Percentiles rank a stretch among this genome's conserved stretches.
Evolutionary conservation across 768 basidiomycete genomes (phyloP).

Genomic region (Pleurotus pulmonarius): DNA sequence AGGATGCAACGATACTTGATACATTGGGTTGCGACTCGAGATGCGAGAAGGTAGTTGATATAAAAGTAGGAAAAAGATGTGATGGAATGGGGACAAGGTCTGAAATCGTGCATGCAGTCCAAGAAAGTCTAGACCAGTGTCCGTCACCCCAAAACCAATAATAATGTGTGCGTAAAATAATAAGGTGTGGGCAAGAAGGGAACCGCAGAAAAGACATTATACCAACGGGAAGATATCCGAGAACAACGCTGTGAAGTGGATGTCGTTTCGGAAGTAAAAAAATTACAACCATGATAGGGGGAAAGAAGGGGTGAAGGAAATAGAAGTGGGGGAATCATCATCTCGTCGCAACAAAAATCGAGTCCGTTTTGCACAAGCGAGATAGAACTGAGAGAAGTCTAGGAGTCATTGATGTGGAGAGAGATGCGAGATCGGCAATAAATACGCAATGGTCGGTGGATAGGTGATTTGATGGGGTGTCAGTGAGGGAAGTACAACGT

Average conservation of each 20-base stretch:
- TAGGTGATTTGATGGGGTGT: background rate
- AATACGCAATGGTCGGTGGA: conserved; percentile 7
- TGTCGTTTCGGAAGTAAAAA: background rate
- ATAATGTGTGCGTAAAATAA: background rate
- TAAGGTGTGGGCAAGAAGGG: background rate
- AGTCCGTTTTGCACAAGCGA: conserved; percentile 7
- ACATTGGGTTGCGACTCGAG: conserved; percentile 9
- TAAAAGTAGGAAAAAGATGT: background rate
- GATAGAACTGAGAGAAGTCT: conserved; percentile 2
- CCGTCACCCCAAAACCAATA: conserved; percentile 1
- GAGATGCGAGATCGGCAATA: conserved; percentile 7
- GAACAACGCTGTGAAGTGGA: background rate
- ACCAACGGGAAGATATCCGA: background rate
- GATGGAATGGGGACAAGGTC: background rate
- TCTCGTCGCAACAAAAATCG: conserved; percentile 7
- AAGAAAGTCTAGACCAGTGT: conserved; percentile 3
- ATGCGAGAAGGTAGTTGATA: conserved; percentile 5
- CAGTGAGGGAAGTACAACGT: background rate
- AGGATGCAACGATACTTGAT: conserved; percentile 8
- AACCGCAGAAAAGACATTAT: background rate
- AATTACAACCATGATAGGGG: conserved; percentile 2
- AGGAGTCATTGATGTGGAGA: conserved; percentile 3
- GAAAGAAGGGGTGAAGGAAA: background rate
- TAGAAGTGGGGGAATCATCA: background rate
- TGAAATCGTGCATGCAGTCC: background rate